Conservation (phyloP, 352 stramenopile species). For the Elongisporangium prolatum region DNA sequence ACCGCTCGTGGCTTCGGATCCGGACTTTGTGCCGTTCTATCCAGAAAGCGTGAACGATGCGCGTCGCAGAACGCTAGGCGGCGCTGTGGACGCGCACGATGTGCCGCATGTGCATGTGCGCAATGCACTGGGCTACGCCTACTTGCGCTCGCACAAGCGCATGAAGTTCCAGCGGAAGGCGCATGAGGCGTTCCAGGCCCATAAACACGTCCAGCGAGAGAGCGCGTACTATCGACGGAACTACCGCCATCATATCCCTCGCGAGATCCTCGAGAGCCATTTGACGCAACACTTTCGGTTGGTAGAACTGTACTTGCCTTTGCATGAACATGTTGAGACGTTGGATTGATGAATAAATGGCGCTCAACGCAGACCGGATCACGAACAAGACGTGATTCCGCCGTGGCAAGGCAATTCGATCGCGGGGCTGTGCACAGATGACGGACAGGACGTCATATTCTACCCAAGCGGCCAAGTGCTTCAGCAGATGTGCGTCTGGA, state of each 20-base stretch:
- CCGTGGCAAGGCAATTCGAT: constrained; percentile 71
- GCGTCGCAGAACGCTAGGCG: constrained; percentile 24
- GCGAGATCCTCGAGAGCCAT: constrained; percentile 32
- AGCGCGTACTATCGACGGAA: constrained; percentile 25
- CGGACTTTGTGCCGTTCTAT: constrained; percentile 45
- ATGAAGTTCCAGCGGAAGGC: constrained; percentile 16
- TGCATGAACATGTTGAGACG: neutral
- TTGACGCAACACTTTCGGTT: constrained; percentile 29
- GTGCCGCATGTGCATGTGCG: constrained; percentile 47
- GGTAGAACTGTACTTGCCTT: neutral
- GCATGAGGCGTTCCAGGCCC: neutral
- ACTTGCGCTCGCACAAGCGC: constrained; percentile 40
- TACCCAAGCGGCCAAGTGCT: constrained; percentile 61
- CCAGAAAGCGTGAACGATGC: constrained; percentile 47
- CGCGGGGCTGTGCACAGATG: constrained; percentile 21
- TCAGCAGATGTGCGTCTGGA: constrained; percentile 58
- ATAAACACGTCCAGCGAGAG: constrained; percentile 4
- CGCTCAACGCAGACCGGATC: constrained; percentile 14
- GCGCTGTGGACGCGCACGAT: constrained; percentile 42
- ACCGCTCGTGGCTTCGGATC: constrained; percentile 31
- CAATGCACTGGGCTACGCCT: constrained; percentile 49
- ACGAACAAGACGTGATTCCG: constrained; percentile 19
- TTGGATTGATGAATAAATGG: neutral
- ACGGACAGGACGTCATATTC: constrained; percentile 51
- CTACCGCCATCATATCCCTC: constrained; percentile 43